These are phyloP conservation scores for Arxiozyma telluris DNA, from an alignment of 1,139 yeast species.

Conservation along the genomic window DNA sequence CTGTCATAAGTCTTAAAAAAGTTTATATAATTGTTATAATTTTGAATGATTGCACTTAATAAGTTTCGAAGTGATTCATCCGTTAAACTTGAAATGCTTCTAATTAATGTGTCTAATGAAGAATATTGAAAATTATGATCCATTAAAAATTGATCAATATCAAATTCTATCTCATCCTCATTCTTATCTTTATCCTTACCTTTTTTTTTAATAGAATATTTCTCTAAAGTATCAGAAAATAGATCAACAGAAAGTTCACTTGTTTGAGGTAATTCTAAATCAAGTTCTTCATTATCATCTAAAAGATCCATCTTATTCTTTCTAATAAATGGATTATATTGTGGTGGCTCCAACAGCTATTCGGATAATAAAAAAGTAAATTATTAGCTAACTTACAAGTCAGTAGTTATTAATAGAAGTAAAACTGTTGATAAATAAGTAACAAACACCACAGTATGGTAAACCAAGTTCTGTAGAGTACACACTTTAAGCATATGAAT, in stretches of 20 bases:
- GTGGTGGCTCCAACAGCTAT: background rate
- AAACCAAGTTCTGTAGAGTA: too few species aligned
- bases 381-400: too few species aligned
- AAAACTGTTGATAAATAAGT: too few species aligned
- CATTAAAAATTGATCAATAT: constrained; percentile 25
- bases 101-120: constrained; percentile 23
- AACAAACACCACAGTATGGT: too few species aligned
- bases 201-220: constrained; percentile 1
- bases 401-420: too few species aligned
- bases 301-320: constrained; percentile 16
- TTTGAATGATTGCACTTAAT: constrained; percentile 19
- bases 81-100: constrained; percentile 20
- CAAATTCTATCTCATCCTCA: constrained; percentile 11
- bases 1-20: constrained; percentile 21
- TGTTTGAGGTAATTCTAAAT: constrained; percentile 21
- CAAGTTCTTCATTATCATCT: constrained; percentile 18
- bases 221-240: constrained; percentile 17
- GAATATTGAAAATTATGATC: constrained; percentile 27
- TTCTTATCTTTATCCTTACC: background rate
- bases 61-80: constrained; percentile 19
- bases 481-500: too few species aligned
- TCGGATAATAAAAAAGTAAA: background rate
- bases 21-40: constrained; percentile 21
- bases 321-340: background rate
- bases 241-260: constrained; percentile 24